Evolutionary conservation across 306 rosid genomes (phyloP), one percentile per base, ranked within the genome.

Genomic region (Casuarina glauca): DNA sequence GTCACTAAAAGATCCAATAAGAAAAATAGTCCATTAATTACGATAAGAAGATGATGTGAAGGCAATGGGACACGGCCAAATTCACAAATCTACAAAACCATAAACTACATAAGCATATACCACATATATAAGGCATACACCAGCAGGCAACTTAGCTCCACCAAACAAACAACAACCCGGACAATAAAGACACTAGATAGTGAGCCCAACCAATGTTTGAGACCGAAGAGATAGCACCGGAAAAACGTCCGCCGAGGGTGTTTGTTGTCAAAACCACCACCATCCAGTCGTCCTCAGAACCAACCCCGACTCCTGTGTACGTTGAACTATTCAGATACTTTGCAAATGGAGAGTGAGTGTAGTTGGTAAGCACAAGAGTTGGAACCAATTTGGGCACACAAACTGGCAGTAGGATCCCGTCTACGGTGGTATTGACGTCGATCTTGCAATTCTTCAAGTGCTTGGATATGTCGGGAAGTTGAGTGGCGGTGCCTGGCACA

Each of bases 201-300:
- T 36, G 77, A 17, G 51, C 74, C 19, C 79, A 38, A 63, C 55
- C 78, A 66, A 73, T 4, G 8, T 35, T 1, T 2, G 81, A 50
- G 51, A 48, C 84, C 61, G 66, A 46, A 45, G 84, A 71, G 75
- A 80, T 55, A 3, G 90, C 84, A 35, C 90, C 75, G 10, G 93
- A 73, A 11, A 94, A 89, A 79, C 84, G 78, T 12, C 94, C 97
- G 26, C 76, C 58, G 1, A 74, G 26, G 0, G 88, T 4, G 35
- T 75, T 80, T 8, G 96, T 91, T 60, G 78, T 85, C 75, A 91
- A 19, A 67, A 90, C 84, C 36, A 90, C 79, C 70, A 91, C 86
- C 87, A 90, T 84, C 97, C 97, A 94, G 19, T 94, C 88, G 36
- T 90, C 75, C 53, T 94, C 89, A 1, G 84, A 73, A 13, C 90